phyloP scores from a whole-genome alignment of 306 rosid genomes.

The Ceratonia siliqua region DNA sequence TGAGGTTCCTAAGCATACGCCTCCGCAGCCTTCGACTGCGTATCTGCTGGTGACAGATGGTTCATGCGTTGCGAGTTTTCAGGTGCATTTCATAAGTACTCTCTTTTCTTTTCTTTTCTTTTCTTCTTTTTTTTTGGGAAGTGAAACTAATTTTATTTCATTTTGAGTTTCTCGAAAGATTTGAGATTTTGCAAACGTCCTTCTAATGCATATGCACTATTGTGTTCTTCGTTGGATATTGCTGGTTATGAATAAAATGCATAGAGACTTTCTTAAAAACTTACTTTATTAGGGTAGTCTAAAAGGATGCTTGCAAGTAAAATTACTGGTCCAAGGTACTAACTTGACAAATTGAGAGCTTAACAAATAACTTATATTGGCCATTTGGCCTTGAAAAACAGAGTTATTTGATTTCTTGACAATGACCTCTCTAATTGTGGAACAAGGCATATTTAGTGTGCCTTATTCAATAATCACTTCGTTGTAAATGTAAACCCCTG shows the following conservation, averaged over 20 bases:
- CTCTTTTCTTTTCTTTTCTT: neutral
- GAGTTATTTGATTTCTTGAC: no score
- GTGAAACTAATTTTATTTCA: neutral
- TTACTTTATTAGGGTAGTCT: neutral
- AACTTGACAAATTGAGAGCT: neutral
- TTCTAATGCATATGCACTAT: neutral
- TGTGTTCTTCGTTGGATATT: neutral
- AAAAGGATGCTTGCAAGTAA: neutral
- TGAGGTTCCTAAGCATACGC: conserved; percentile 27
- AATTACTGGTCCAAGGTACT: neutral
- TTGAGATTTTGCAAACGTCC: neutral
- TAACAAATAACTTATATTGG: no score
- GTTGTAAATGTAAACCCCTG: no score
- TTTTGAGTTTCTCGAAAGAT: neutral
- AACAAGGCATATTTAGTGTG: no score
- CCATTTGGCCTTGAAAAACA: no score
- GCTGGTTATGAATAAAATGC: neutral
- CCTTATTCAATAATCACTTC: no score
- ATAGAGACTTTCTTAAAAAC: neutral
- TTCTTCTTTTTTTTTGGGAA: neutral
- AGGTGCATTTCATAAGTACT: conserved; percentile 41
- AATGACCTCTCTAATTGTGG: no score
- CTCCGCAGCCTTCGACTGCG: conserved; percentile 45
- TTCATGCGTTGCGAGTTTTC: conserved; percentile 70
- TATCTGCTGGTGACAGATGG: conserved; percentile 74